phyloP scores from a whole-genome alignment of 495 filamentous ascomycete genomes.

The Penicillium subrubescens region DNA sequence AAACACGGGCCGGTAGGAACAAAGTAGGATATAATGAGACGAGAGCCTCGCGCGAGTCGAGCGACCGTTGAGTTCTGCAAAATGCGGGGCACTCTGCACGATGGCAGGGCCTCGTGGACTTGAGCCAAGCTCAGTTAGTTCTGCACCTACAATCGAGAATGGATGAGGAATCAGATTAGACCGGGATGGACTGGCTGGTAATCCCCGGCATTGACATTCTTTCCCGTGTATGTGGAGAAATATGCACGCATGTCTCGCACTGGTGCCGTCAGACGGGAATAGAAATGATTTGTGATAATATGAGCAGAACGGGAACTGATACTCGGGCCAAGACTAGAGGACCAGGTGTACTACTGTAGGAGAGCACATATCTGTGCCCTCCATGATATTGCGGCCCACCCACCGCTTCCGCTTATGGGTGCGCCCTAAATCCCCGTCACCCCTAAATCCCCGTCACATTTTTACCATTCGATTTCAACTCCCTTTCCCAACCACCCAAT shows the following conservation, averaged over 20 bases:
- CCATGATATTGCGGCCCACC: too few species aligned
- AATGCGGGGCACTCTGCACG: not conserved
- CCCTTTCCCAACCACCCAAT: too few species aligned
- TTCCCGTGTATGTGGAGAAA: not conserved
- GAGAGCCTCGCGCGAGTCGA: not conserved
- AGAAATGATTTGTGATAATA: not conserved
- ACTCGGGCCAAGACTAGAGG: not conserved
- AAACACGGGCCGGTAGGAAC: not conserved
- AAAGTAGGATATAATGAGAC: not conserved
- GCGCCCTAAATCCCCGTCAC: too few species aligned
- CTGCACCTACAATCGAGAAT: not conserved
- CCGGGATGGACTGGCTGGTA: not conserved
- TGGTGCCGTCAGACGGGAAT: conserved; percentile 1
- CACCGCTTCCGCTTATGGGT: too few species aligned
- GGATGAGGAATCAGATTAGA: not conserved
- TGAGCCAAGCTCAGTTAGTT: not conserved
- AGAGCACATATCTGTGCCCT: not conserved
- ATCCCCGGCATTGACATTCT: not conserved
- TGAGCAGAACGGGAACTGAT: not conserved
- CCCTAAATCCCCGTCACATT: too few species aligned
- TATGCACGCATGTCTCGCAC: conserved; percentile 1
- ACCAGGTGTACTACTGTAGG: not conserved
- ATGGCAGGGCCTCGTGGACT: not conserved
- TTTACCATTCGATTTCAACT: too few species aligned
- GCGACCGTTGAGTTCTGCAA: not conserved